Conservation (phyloP, 495 filamentous ascomycete species). For the Penicillium antarcticum region DNA sequence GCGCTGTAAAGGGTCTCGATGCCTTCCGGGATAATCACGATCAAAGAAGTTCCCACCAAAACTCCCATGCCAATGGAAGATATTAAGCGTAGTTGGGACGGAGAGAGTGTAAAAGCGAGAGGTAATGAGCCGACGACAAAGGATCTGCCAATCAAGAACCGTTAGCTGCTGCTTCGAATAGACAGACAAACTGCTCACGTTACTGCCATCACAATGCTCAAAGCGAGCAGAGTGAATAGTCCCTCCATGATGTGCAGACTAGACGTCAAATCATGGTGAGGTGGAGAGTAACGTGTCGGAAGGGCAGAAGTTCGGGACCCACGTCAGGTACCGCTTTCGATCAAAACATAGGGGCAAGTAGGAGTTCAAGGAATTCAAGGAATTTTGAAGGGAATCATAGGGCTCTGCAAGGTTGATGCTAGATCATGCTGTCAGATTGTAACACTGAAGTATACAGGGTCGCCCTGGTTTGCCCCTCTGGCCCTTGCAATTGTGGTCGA, state of each 20-base stretch:
- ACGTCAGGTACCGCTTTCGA: slow-evolving; percentile 11
- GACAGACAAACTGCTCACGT: slow-evolving; percentile 59
- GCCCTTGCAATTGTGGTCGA: too few relatives aligned
- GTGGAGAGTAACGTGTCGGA: slow-evolving; percentile 5
- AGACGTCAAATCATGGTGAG: slow-evolving; percentile 20
- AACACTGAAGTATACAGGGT: too few relatives aligned
- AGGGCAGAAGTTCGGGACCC: slow-evolving; percentile 4
- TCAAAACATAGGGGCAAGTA: slow-evolving; percentile 4
- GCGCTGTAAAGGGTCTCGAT: slow-evolving; percentile 84
- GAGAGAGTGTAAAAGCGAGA: slow-evolving; percentile 84
- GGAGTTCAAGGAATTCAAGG: background rate
- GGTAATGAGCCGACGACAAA: slow-evolving; percentile 93
- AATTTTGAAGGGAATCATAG: background rate
- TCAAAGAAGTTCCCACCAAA: slow-evolving; percentile 88
- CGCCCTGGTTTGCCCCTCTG: too few relatives aligned
- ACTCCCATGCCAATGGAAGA: slow-evolving; percentile 93
- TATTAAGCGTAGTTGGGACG: slow-evolving; percentile 82
- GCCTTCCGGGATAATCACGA: slow-evolving; percentile 97
- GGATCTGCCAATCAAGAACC: slow-evolving; percentile 58
- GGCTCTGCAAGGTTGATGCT: background rate
- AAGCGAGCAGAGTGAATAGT: slow-evolving; percentile 77
- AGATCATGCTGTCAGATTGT: too few relatives aligned
- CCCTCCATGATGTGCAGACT: slow-evolving; percentile 60
- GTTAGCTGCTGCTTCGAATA: slow-evolving; percentile 12
- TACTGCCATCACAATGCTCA: slow-evolving; percentile 90